These are phyloP conservation scores for Diutina mesorugosa DNA, from an alignment of 1,139 yeast species.

Conservation along the genomic window DNA sequence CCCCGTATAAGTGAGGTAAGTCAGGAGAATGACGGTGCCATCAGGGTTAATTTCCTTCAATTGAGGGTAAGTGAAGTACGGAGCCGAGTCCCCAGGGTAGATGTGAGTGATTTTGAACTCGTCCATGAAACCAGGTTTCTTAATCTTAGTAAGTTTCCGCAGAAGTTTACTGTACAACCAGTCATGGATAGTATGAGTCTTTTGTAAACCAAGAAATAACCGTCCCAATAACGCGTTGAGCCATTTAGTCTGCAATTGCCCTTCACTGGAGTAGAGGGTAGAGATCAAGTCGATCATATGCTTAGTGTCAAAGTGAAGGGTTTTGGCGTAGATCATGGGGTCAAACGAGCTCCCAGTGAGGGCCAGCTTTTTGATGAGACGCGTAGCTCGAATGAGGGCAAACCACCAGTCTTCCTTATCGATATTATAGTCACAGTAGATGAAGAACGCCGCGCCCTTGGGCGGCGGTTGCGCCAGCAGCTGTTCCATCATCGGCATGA, in stretches of 20 bases:
- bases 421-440: conserved; percentile 64
- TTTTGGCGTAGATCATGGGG: conserved; percentile 44
- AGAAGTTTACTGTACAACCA: conserved; percentile 47
- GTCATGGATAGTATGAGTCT: conserved; percentile 51
- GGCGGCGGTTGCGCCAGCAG: conserved; percentile 10
- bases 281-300: conserved; percentile 68
- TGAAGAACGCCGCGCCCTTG: conserved; percentile 47
- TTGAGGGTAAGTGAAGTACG: conserved; percentile 64
- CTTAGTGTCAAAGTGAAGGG: conserved; percentile 58
- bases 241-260: conserved; percentile 81
- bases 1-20: conserved; percentile 61
- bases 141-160: conserved; percentile 64
- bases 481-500: not conserved
- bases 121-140: conserved; percentile 78
- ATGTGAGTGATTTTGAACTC: conserved; percentile 64
- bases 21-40: conserved; percentile 56
- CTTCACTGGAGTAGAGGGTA: conserved; percentile 67
- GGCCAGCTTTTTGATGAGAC: conserved; percentile 21
- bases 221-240: conserved; percentile 79
- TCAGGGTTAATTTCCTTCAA: conserved; percentile 65
- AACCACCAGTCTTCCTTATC: conserved; percentile 93
- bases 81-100: conserved; percentile 72
- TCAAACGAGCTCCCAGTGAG: conserved; percentile 9
- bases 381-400: conserved; percentile 65
- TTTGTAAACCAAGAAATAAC: conserved; percentile 60